Evolutionary conservation across 306 rosid genomes (phyloP), one percentile per base, ranked within the genome.

Genomic region (Sechiopsis laciniata): DNA sequence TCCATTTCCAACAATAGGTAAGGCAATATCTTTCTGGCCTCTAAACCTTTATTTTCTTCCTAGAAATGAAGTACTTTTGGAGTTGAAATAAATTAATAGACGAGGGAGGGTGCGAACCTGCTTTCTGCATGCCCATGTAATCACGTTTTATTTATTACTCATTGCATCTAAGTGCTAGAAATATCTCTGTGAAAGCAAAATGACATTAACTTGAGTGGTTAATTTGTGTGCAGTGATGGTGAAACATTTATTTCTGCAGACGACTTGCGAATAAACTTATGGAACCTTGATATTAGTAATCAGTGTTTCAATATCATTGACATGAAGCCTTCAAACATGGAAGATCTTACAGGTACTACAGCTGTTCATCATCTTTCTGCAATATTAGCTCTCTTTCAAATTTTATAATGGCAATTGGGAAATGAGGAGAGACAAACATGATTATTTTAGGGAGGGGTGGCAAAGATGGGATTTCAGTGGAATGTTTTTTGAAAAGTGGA

Each of bases 1-100:
- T 87, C 96, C 85, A 79, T 89, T 82, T 87, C 96, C 72, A 85
- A 80, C 76, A 89, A 84, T 85, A 87, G 96, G 96, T 89, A 81
- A 85, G 96, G 92, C 87, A 81, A 82, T 20, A 63, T 79, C 55
- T 69, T 53, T 51, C 40, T 52, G 56, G 22, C 54, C 60, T 37
- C 59, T 73, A 12, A 26, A 37, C 51, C 76, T 8, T 42, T 14
- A 53, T 32, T 24, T 53, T 54, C 51, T 71, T 55, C 26, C 55
- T 12, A 42, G 13, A 57, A 19, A 55, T 58, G 13, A 54, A 24
- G 63, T 35, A 10, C 46, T 17, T 54, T 9, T 17, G 13, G 64
- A 17, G 64, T 32, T 32, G 2, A 54, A 54, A 19, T 22, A 54
- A 54, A 22, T 58, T 10, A 4, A 51, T 5, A 50, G 2, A 46